A percentile compares a stretch with the other conserved stretches of the same genome.
These are phyloP conservation scores for Erythrophleum fordii DNA, from an alignment of 306 rosid genomes.

Conservation along the genomic window DNA sequence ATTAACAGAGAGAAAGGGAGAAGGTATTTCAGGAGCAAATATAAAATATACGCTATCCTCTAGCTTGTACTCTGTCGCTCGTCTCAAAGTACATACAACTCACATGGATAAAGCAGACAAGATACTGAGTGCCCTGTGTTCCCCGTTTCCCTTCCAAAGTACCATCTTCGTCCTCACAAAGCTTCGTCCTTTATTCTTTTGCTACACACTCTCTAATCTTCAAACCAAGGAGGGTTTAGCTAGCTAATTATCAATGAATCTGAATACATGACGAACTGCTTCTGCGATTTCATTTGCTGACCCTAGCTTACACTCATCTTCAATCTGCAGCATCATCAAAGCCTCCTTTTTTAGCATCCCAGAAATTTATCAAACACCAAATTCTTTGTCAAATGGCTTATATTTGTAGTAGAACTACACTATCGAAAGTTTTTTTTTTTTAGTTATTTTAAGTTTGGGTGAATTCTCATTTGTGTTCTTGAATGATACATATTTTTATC, in stretches of 20 bases:
- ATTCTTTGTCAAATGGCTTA: no score
- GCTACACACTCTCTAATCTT: not conserved
- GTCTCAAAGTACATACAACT: conserved; percentile 37
- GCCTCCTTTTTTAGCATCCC: no score
- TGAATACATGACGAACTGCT: conserved; percentile 73
- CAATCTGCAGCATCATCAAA: conserved; percentile 65
- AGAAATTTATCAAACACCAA: no score
- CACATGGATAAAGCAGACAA: conserved; percentile 43
- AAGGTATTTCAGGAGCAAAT: no score
- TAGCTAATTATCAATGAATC: conserved; percentile 44
- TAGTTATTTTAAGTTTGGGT: no score
- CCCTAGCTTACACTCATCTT: conserved; percentile 77
- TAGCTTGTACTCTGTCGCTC: not conserved
- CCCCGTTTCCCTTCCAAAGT: conserved; percentile 46
- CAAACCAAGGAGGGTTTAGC: conserved; percentile 7
- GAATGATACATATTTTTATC: no score
- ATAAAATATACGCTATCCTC: not conserved
- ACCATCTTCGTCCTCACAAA: not conserved
- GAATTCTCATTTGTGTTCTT: no score
- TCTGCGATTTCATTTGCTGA: conserved; percentile 82
- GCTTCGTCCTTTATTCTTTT: conserved; percentile 16
- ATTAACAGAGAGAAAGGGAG: not conserved
- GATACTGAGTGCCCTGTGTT: conserved; percentile 44
- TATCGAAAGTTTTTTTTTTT: no score
- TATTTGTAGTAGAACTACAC: no score